Evolutionary conservation across 164 flowering plant species (phyloP).

Genomic region (Vitis labrusca): DNA sequence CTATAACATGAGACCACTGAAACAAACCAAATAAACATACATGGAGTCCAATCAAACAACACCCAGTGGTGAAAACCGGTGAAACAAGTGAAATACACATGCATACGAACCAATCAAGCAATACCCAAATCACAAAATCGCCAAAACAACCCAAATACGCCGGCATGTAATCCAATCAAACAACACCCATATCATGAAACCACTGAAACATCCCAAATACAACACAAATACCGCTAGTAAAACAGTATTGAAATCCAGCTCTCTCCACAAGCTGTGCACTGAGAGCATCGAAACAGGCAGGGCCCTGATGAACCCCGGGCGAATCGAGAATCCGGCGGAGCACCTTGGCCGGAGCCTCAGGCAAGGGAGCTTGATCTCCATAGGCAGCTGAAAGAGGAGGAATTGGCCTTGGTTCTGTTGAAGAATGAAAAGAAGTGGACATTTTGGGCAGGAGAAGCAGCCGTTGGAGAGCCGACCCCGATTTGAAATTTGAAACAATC

Average conservation of each 20-base stretch:
- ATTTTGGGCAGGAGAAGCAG: conserved; percentile 1
- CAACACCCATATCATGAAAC: neutral
- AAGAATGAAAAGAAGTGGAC: neutral
- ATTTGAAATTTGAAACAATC: conserved; percentile 12
- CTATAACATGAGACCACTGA: no score
- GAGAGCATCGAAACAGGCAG: conserved; percentile 92
- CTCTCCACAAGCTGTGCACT: conserved; percentile 84
- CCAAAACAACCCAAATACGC: no score
- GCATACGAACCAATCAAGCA: no score
- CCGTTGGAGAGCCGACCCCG: conserved; percentile 16
- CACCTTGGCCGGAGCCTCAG: conserved; percentile 49
- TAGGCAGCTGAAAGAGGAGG: neutral
- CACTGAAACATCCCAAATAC: neutral
- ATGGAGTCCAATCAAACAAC: no score
- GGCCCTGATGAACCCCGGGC: conserved; percentile 86
- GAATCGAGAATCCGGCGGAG: conserved; percentile 66
- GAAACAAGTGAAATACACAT: no score
- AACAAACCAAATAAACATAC: no score
- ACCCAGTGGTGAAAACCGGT: no score
- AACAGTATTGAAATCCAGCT: conserved; percentile 79
- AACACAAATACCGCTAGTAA: conserved; percentile 65
- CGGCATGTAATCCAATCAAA: no score
- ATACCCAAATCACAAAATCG: no score
- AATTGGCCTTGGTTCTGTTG: neutral
- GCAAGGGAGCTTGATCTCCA: neutral